Evolutionary conservation across 1,284 basidiomycete species (phyloP), one percentile per base, ranked within the genome.

Genomic region (Fomitiporia mediterranea): DNA sequence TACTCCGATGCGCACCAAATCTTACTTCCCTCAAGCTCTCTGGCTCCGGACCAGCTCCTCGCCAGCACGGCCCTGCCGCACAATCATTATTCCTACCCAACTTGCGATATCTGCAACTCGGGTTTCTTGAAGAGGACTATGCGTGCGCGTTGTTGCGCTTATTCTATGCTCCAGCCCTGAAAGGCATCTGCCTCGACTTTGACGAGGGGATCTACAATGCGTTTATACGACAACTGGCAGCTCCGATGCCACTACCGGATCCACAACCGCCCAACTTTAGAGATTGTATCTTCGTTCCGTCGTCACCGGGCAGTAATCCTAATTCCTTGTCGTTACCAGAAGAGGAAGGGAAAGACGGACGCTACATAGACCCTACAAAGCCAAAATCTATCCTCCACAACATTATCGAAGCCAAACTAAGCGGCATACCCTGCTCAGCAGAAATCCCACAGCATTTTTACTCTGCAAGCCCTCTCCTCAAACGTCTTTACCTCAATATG

Each of bases 1-100:
- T 84, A 21, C 63, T 87, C 25, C 62, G 64, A n/a, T 61, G 65
- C 19, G 80, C 80, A 2, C 75, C 82, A 0, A 66, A 76, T 25
- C 72, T 87, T 6, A 63, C 71, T n/a, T 71, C 65, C 1, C 73
- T 87, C 48, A 72, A 70, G 1, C 67, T 87, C 2, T 71, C 70
- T 39, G 61, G 71, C 30, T 83, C 83, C 7, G 84, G 82, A 1
- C 82, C 84, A 2, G 62, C 66, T 2, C 50, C 28, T 13, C 49
- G 34, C 17, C 52, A 6, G 9, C 44, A 47, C 70, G 70, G 68
- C 66, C 66, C 7, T 57, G 66, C 1, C 4, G 21, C 52, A 2
- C 66, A 68, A 28, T 66, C 70, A 1, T 62, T 84, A 42, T 71
- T 72, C 28, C 68, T 85, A 19, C 73, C 72, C 3, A 76, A 74